Conservation (phyloP, 208 protist species). For the Borovskyia barvae region DNA sequence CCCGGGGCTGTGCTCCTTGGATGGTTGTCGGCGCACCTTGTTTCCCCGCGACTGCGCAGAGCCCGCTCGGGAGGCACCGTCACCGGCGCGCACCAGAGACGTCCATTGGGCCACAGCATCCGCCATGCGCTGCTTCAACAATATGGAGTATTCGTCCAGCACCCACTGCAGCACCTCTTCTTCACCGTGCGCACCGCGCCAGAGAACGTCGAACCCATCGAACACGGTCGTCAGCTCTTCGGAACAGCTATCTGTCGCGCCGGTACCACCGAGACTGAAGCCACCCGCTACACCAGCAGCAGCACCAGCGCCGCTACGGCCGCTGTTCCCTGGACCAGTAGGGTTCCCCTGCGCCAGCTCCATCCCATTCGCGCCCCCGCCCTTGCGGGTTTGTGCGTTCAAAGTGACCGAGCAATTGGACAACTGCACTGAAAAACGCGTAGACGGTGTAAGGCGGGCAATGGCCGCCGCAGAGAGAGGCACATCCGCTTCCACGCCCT, state of each 20-base stretch:
- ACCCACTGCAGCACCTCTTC: conserved; percentile 44
- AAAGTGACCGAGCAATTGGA: conserved; percentile 8
- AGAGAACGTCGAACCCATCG: conserved; percentile 54
- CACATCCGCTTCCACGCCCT: not conserved
- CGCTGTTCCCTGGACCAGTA: too few species aligned
- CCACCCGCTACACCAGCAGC: too few species aligned
- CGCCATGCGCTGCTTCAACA: conserved; percentile 27
- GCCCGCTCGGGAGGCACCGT: not conserved
- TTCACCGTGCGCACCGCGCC: conserved; percentile 37
- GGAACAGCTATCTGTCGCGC: not conserved
- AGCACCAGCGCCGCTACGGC: too few species aligned
- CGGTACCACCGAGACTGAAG: not conserved
- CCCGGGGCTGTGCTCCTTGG: not conserved
- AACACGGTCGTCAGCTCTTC: conserved; percentile 14
- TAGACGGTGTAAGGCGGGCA: conserved; percentile 9
- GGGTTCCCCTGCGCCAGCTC: not conserved
- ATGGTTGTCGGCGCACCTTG: not conserved
- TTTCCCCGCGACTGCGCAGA: not conserved
- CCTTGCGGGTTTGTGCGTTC: not conserved
- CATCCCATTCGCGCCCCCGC: not conserved
- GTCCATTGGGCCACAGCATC: conserved; percentile 12
- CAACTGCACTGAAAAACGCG: conserved; percentile 12
- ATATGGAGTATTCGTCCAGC: conserved; percentile 39
- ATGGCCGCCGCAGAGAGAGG: conserved; percentile 13
- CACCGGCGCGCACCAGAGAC: conserved; percentile 4